Evolutionary conservation across 306 rosid species (phyloP).

Genomic region (Senna siamea): DNA sequence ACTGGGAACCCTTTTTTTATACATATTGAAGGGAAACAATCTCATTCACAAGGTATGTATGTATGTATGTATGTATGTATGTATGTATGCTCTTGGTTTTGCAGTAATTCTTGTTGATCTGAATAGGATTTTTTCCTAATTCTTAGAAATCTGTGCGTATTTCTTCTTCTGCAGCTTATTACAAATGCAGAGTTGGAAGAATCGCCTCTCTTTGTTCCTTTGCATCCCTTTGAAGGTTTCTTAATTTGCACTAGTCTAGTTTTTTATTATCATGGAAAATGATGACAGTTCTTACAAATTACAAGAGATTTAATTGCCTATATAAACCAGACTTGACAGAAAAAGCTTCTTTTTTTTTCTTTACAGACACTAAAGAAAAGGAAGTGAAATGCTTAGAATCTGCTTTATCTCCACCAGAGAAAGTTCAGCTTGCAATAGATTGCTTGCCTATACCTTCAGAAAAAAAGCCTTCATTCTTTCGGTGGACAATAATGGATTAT

Average conservation of each 20-base stretch:
- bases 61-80: too few relatives aligned
- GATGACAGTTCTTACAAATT: too few relatives aligned
- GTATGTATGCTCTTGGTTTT: too few relatives aligned
- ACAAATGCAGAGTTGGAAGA: slow-evolving; percentile 74
- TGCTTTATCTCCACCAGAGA: slow-evolving; percentile 58
- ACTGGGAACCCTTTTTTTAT: slow-evolving; percentile 64
- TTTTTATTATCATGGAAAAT: too few relatives aligned
- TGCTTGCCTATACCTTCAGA: slow-evolving; percentile 57
- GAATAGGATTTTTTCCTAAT: too few relatives aligned
- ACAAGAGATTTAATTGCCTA: neutral
- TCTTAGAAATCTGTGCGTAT: too few relatives aligned
- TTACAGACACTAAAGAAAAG: slow-evolving; percentile 57
- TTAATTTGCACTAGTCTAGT: too few relatives aligned
- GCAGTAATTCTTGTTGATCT: too few relatives aligned
- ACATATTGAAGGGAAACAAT: slow-evolving; percentile 71
- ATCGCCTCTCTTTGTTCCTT: slow-evolving; percentile 70
- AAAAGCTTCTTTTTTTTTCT: too few relatives aligned
- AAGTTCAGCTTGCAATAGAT: slow-evolving; percentile 62
- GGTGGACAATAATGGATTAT: slow-evolving; percentile 83
- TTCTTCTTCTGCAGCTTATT: slow-evolving; percentile 63
- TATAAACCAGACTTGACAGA: neutral
- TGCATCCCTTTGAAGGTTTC: slow-evolving; percentile 75
- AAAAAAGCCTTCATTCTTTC: slow-evolving; percentile 44
- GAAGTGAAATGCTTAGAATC: slow-evolving; percentile 62
- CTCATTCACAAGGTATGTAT: slow-evolving; percentile 69